Conservation (phyloP, 2,329 filamentous ascomycete species). For the Albophoma yamanashiensis region DNA sequence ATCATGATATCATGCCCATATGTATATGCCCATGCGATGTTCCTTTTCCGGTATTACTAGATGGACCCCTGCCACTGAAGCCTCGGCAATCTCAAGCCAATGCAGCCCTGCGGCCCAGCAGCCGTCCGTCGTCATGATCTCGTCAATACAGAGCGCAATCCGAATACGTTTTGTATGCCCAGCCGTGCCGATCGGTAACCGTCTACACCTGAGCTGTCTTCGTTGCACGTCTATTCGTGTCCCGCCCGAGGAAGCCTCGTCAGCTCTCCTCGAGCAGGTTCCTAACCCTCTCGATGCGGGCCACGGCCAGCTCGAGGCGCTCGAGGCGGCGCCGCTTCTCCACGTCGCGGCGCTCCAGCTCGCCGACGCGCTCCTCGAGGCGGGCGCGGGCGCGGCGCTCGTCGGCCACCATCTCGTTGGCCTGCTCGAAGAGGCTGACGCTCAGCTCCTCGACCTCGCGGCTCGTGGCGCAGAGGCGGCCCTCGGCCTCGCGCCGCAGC, state of each 20-base stretch:
- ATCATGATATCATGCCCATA: not conserved
- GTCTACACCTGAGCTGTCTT: not conserved
- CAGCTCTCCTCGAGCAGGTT: constrained; percentile 37
- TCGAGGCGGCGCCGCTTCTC: constrained; percentile 63
- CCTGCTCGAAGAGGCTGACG: constrained; percentile 66
- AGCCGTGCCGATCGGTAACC: not conserved
- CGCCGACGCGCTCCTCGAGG: constrained; percentile 58
- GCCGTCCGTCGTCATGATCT: not conserved
- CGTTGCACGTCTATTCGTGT: not conserved
- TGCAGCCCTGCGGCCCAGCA: not conserved
- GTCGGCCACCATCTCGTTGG: constrained; percentile 77
- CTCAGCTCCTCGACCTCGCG: constrained; percentile 71
- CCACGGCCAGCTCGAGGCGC: constrained; percentile 58
- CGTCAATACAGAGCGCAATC: not conserved
- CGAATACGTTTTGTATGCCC: not conserved
- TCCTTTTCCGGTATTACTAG: not conserved
- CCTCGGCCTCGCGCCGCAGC: constrained; percentile 59
- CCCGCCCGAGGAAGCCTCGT: too few species aligned
- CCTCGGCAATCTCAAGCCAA: not conserved
- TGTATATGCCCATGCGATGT: not conserved
- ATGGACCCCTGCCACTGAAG: not conserved
- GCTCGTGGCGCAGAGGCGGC: constrained; percentile 53
- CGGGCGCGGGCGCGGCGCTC: constrained; percentile 61
- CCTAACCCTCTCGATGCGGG: constrained; percentile 60
- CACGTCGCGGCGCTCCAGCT: constrained; percentile 57